Evolutionary conservation across 169 alveolate genomes (phyloP).

Genomic region (Cryptosporidium tyzzeri): DNA sequence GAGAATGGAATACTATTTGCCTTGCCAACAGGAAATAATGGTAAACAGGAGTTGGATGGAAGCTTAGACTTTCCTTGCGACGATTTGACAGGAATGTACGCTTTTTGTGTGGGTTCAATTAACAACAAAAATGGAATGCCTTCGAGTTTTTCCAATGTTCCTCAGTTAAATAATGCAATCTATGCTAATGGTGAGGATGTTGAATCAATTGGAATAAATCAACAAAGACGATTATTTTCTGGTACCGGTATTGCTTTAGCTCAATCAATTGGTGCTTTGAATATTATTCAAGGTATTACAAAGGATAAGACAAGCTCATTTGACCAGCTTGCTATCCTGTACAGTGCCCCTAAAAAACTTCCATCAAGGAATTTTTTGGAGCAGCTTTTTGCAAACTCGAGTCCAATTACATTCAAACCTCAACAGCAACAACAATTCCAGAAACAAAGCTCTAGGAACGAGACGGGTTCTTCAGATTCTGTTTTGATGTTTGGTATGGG

Average conservation of each 20-base stretch:
- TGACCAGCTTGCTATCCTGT: slow-evolving; percentile 64
- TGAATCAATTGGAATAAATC: slow-evolving; percentile 67
- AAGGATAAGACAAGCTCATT: slow-evolving; percentile 32
- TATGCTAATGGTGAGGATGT: slow-evolving; percentile 69
- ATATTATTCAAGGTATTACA: slow-evolving; percentile 69
- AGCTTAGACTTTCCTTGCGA: slow-evolving; percentile 73
- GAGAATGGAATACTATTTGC: slow-evolving; percentile 62
- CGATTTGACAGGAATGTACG: slow-evolving; percentile 74
- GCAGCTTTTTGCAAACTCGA: slow-evolving; percentile 51
- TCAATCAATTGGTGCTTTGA: slow-evolving; percentile 65
- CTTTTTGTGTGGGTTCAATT: slow-evolving; percentile 74
- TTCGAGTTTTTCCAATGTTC: slow-evolving; percentile 44
- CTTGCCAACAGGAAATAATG: slow-evolving; percentile 69
- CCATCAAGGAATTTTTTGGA: slow-evolving; percentile 50
- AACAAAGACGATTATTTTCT: slow-evolving; percentile 54
- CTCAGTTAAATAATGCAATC: slow-evolving; percentile 37
- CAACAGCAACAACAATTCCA: not conserved
- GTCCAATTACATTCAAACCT: slow-evolving; percentile 24
- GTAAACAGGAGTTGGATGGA: slow-evolving; percentile 35
- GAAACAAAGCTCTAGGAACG: not conserved
- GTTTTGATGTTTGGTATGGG: slow-evolving; percentile 40
- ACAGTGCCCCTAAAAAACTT: slow-evolving; percentile 58
- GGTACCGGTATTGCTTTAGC: slow-evolving; percentile 75
- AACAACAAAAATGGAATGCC: slow-evolving; percentile 47
- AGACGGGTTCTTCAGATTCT: not conserved